These are phyloP conservation scores for Aurinia saxatilis DNA, from an alignment of 345 rosid genomes.

Conservation along the genomic window DNA sequence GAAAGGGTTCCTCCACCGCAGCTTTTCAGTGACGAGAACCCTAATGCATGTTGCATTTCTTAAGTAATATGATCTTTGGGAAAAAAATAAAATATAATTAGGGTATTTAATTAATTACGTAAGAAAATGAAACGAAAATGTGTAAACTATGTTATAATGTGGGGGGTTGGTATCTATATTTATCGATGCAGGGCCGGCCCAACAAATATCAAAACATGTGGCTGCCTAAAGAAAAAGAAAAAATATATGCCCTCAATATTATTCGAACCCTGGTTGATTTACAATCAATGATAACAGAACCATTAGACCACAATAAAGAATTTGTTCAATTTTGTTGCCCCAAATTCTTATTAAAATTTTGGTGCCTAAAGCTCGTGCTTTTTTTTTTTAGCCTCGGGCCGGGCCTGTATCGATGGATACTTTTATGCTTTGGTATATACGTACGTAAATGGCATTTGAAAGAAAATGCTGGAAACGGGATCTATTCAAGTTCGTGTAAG, in stretches of 20 bases:
- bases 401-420: background rate
- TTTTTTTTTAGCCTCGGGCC: too few relatives aligned
- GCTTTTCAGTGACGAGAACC: slow-evolving; percentile 95
- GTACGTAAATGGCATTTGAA: slow-evolving; percentile 1
- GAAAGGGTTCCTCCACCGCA: slow-evolving; percentile 83
- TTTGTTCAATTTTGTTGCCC: too few relatives aligned
- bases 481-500: slow-evolving; percentile 1
- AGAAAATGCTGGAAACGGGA: slow-evolving; percentile 7
- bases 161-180: slow-evolving; percentile 13
- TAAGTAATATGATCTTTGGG: slow-evolving; percentile 17
- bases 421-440: slow-evolving; percentile 8
- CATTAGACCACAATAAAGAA: too few relatives aligned
- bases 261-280: too few relatives aligned
- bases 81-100: background rate
- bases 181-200: too few relatives aligned
- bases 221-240: too few relatives aligned
- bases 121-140: background rate
- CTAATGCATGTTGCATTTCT: slow-evolving; percentile 83
- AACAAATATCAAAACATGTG: too few relatives aligned
- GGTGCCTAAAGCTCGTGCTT: too few relatives aligned
- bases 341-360: too few relatives aligned
- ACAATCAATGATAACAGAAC: too few relatives aligned
- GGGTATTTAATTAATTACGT: slow-evolving; percentile 9
- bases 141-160: background rate
- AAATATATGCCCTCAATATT: too few relatives aligned